Evolutionary conservation across 208 protist genomes (phyloP), one percentile per base, ranked within the genome.

Genomic region (Crithidia acanthocephali): DNA sequence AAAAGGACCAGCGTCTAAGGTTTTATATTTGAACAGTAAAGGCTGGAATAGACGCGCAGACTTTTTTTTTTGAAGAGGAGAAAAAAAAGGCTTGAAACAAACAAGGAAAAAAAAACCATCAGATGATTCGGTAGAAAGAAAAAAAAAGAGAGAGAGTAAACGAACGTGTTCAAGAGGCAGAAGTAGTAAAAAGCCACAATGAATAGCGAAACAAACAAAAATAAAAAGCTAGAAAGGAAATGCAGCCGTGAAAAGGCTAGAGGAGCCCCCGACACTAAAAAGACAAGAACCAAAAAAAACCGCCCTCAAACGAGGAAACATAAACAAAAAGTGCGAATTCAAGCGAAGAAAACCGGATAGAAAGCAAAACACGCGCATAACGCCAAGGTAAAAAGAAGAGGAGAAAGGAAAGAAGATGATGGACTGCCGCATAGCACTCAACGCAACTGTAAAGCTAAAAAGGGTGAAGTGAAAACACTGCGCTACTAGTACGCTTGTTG

Each of bases 171-270:
- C 44, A 37, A 35, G 40, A 9, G 10, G 8, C 15, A 51, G 40
- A 22, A 37, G 20, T 32, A 25, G 30, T 20, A 25, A 50, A 11
- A 48, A 33, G 28, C 0, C 6, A 25, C 2, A 47, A 15, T 22
- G 20, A 48, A 27, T 60, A 58, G 56, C 28, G 18, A 66, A 44
- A 67, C 57, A 63, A 65, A 52, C 10, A 56, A 56, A 68, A 59
- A 65, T 56, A 66, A 42, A 23, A 73, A 47, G 30, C 22, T 40
- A 48, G 18, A 50, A 50, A 55, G 28, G 20, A 55, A 55, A 55
- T 51, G 47, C 7, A 51, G n/a, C 8, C 10, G n/a, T 5, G 10
- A 44, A 44, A 44, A 44, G 13, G 18, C 7, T 8, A 16, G 47
- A 25, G 37, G 13, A 44, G 9, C 6, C 37, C 6, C 37, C 6